Evolutionary conservation across 2,329 filamentous ascomycete genomes (phyloP).

Genomic region (Stagonosporopsis vannaccii): DNA sequence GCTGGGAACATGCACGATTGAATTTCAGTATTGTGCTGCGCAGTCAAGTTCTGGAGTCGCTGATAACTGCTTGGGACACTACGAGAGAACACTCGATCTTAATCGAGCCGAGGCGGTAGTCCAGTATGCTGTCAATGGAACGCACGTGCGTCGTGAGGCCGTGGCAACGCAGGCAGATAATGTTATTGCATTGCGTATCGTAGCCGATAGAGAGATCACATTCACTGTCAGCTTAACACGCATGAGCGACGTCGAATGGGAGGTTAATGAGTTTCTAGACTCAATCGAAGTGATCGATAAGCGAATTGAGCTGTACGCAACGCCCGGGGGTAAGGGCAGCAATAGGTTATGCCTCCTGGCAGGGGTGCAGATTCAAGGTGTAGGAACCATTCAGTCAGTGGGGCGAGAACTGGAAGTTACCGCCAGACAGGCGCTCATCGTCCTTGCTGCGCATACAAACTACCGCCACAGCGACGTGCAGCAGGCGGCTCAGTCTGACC

Average conservation of each 20-base stretch:
- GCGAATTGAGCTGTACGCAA: slow-evolving; percentile 18
- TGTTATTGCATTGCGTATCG: slow-evolving; percentile 48
- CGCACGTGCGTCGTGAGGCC: slow-evolving; percentile 47
- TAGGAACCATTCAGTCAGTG: slow-evolving; percentile 8
- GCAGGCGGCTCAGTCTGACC: slow-evolving; percentile 33
- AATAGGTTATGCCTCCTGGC: slow-evolving; percentile 19
- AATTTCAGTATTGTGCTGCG: slow-evolving; percentile 8
- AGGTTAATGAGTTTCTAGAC: slow-evolving; percentile 56
- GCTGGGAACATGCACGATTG: slow-evolving; percentile 37
- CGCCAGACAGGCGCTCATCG: slow-evolving; percentile 46
- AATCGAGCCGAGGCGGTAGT: slow-evolving; percentile 47
- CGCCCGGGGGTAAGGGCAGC: slow-evolving; percentile 19
- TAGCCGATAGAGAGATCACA: slow-evolving; percentile 21
- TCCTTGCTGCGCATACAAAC: slow-evolving; percentile 52
- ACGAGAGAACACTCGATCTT: slow-evolving; percentile 53
- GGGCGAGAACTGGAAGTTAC: slow-evolving; percentile 46
- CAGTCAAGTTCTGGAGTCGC: slow-evolving; percentile 6
- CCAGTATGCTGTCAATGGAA: slow-evolving; percentile 47
- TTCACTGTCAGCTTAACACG: slow-evolving; percentile 46
- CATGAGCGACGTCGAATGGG: slow-evolving; percentile 53
- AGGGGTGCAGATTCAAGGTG: slow-evolving; percentile 3
- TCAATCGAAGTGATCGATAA: slow-evolving; percentile 40
- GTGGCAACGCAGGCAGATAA: slow-evolving; percentile 55
- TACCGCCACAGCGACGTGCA: slow-evolving; percentile 46
- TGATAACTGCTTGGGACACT: slow-evolving; percentile 26